These are phyloP conservation scores for Candida coleopterorum DNA, from an alignment of 805 yeast genomes.

Conservation along the genomic window DNA sequence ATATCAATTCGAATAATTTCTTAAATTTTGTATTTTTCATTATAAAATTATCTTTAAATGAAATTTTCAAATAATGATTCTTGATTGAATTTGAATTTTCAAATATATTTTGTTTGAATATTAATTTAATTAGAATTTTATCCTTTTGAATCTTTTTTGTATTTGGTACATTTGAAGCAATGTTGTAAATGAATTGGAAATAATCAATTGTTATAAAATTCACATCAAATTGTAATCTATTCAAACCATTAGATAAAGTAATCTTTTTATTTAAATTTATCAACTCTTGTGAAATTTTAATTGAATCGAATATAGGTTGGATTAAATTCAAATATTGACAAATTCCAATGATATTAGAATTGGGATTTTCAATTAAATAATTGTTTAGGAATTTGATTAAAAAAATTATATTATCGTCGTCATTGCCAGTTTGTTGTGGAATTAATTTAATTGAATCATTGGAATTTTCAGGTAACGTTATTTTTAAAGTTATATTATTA, in stretches of 20 bases:
- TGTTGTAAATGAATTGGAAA: conserved; percentile 26
- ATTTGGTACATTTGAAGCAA: conserved; percentile 23
- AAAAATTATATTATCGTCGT: conserved; percentile 11
- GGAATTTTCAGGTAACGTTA: conserved; percentile 17
- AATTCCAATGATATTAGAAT: conserved; percentile 22
- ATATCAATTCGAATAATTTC: conserved; percentile 33
- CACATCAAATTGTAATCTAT: conserved; percentile 27
- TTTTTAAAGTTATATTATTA: conserved; percentile 13
- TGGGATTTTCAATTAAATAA: conserved; percentile 12
- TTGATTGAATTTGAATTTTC: conserved; percentile 11
- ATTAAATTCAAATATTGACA: conserved; percentile 30
- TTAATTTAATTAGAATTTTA: conserved; percentile 23
- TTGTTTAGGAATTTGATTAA: conserved; percentile 21
- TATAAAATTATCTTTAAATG: conserved; percentile 34
- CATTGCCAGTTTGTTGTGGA: neutral
- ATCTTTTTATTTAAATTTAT: conserved; percentile 10
- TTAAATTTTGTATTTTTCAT: conserved; percentile 32
- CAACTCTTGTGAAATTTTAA: conserved; percentile 14
- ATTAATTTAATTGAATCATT: conserved; percentile 6
- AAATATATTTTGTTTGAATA: conserved; percentile 29
- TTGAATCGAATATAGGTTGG: conserved; percentile 24
- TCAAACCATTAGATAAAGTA: conserved; percentile 27
- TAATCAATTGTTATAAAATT: conserved; percentile 25
- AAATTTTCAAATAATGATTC: conserved; percentile 21
- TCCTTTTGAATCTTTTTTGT: conserved; percentile 33